Evolutionary conservation across 805 yeast genomes (phyloP), one percentile per base, ranked within the genome.

Genomic region (Clavispora carvajalis): DNA sequence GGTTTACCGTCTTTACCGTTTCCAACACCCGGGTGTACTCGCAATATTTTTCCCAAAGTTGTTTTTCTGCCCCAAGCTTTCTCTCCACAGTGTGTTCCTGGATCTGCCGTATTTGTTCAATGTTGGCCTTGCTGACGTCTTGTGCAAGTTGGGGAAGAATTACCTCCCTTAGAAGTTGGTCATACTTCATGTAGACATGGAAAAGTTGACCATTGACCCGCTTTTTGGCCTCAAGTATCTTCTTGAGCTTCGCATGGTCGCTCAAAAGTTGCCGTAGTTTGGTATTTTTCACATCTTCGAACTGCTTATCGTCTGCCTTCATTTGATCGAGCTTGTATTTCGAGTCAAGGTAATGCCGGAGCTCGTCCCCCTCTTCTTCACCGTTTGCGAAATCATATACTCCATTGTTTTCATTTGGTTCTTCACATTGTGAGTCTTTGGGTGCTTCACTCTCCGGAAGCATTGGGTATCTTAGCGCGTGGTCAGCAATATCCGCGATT

Each of bases 61-160:
- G 29, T 15, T 30, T 35, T 13, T 43, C 44, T 9, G 33, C 25
- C 9, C 17, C 29, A 11, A 38, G 10, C n/a, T 34, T 31, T 24
- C 8, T 9, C 11, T 25, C 38, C 33, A 26, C 38, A 5, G 25
- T 25, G 18, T 29, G 1, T 10, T 21, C 13, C 12, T 22, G 19
- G 16, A 39, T 16, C 22, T 39, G 16, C 12, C 33, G 18, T 3
- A 41, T 34, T 10, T 23, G 15, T 16, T 24, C 34, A 3, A 40
- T 31, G 25, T 43, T 44, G 15, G 38, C 41, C 13, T 13, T 18
- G 15, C 39, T 39, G 18, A 47, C 38, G 22, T 60, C 63, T 15
- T 38, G 34, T 12, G 67, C 45, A 17, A 67, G 48, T 22, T 44
- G 39, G 1, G 71, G 72, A 8, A 65, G 34, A 8, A 67, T 44